Evolutionary conservation across 2,329 filamentous ascomycete genomes (phyloP).

Genomic region (Penicillium frequentans): DNA sequence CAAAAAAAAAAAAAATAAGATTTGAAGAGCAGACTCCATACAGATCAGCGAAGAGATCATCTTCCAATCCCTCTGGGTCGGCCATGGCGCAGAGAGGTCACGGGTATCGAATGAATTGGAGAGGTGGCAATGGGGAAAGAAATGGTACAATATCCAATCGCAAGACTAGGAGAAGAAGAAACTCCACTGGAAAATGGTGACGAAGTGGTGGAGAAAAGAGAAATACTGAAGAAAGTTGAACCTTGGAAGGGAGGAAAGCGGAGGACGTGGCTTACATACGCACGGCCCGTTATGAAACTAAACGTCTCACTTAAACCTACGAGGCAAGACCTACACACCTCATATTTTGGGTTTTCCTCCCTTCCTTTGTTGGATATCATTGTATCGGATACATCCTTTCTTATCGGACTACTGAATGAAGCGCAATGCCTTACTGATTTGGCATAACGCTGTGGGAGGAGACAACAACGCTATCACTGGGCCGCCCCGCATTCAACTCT

Average conservation of each 20-base stretch:
- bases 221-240: constrained; percentile 10
- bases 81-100: constrained; percentile 60
- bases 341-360: background rate
- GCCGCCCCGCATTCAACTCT: constrained; percentile 24
- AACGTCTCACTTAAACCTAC: background rate
- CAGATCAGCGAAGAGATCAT: constrained; percentile 95
- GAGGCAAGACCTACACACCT: background rate
- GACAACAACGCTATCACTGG: constrained; percentile 9
- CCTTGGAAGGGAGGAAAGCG: constrained; percentile 18
- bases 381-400: background rate
- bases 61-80: constrained; percentile 79
- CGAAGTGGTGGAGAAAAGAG: constrained; percentile 5
- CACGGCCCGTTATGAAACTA: constrained; percentile 1
- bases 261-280: constrained; percentile 22
- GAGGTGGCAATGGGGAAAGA: constrained; percentile 1
- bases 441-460: constrained; percentile 11
- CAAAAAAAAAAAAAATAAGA: background rate
- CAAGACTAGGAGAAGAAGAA: background rate
- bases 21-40: constrained; percentile 48
- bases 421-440: constrained; percentile 11
- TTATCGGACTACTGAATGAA: background rate
- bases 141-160: background rate
- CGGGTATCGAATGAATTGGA: background rate
- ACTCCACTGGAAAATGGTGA: background rate
- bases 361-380: background rate